A percentile compares a stretch with the other conserved stretches of the same genome.
phyloP scores from a whole-genome alignment of 257 asterid genomes.

The Fraxinus excelsior region DNA sequence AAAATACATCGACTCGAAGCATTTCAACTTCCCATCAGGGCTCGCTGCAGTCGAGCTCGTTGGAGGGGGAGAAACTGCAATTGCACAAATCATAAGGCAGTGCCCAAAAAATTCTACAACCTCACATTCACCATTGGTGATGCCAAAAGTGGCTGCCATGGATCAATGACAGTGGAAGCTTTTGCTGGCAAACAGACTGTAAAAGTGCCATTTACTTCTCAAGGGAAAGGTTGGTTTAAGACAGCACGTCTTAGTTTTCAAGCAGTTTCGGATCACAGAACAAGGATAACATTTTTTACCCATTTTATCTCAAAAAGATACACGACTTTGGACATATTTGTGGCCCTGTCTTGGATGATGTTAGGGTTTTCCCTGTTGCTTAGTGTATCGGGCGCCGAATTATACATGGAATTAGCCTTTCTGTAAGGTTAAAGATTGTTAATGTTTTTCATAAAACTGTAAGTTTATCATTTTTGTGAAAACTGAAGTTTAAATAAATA shows the following conservation, averaged over 20 bases:
- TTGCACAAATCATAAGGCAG: constrained; percentile 60
- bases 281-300: constrained; percentile 59
- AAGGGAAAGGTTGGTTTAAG: constrained; percentile 59
- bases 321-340: constrained; percentile 60
- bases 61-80: constrained; percentile 80
- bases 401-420: too few relatives aligned
- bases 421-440: too few relatives aligned
- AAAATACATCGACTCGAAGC: constrained; percentile 66
- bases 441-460: background rate
- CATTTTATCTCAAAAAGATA: constrained; percentile 57
- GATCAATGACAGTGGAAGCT: constrained; percentile 63
- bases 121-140: constrained; percentile 70
- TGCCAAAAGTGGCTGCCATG: constrained; percentile 67
- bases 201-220: constrained; percentile 41
- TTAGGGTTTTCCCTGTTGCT: constrained; percentile 49
- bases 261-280: constrained; percentile 45
- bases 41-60: constrained; percentile 64
- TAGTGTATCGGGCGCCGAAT: background rate
- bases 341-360: constrained; percentile 78
- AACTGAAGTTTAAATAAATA: too few relatives aligned
- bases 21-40: constrained; percentile 67
- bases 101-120: constrained; percentile 42
- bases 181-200: constrained; percentile 48
- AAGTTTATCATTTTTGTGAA: background rate
- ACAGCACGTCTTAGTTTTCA: constrained; percentile 48